Conservation (phyloP, 2,329 filamentous ascomycete species). For the Hysterium pulicare region DNA sequence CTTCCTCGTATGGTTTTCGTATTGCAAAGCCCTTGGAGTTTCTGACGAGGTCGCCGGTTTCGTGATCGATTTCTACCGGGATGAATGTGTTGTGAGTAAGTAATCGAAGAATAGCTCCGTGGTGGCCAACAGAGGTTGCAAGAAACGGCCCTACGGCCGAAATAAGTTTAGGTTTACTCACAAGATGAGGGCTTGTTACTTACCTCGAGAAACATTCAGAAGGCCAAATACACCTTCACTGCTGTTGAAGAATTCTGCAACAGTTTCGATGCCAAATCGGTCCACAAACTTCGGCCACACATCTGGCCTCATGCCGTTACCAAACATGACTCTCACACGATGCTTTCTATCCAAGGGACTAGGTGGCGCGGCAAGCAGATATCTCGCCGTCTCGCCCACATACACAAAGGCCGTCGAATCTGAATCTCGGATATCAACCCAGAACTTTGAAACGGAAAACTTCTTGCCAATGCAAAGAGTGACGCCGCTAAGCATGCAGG, state of each 20-base stretch:
- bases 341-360: slow-evolving; percentile 60
- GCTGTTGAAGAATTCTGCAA: slow-evolving; percentile 75
- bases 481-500: slow-evolving; percentile 53
- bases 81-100: slow-evolving; percentile 55
- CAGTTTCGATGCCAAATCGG: slow-evolving; percentile 59
- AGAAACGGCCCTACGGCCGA: slow-evolving; percentile 56
- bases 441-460: slow-evolving; percentile 69
- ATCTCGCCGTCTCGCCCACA: slow-evolving; percentile 73
- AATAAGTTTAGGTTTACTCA: not conserved
- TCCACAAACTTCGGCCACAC: slow-evolving; percentile 65
- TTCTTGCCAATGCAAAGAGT: slow-evolving; percentile 62
- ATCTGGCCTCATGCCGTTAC: slow-evolving; percentile 66
- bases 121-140: slow-evolving; percentile 65
- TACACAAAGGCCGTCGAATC: slow-evolving; percentile 70
- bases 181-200: not conserved
- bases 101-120: slow-evolving; percentile 60
- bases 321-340: slow-evolving; percentile 58
- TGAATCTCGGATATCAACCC: slow-evolving; percentile 66
- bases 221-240: slow-evolving; percentile 68
- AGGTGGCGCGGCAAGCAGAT: slow-evolving; percentile 65
- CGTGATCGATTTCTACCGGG: slow-evolving; percentile 66
- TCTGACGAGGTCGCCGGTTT: slow-evolving; percentile 63
- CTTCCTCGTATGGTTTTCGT: slow-evolving; percentile 61
- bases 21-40: slow-evolving; percentile 64
- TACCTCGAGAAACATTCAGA: slow-evolving; percentile 53